Evolutionary conservation across 768 basidiomycete species (phyloP).

Genomic region (Suillus ampliporus): DNA sequence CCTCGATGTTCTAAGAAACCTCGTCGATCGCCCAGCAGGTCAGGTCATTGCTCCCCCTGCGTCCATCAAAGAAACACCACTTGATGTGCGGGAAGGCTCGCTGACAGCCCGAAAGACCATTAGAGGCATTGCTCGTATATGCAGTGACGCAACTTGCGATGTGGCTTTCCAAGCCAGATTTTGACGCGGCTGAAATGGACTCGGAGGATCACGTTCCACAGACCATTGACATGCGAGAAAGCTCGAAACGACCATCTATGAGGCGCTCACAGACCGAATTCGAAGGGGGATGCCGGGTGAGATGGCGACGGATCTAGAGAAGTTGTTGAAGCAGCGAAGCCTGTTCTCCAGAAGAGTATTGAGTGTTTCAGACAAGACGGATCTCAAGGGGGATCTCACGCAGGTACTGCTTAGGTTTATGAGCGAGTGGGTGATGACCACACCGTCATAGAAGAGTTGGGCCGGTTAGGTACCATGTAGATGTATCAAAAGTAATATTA

Average conservation of each 20-base stretch:
- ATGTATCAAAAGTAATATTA: conserved; percentile 19
- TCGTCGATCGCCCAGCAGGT: conserved; percentile 64
- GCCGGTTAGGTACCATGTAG: background rate
- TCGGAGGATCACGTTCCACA: conserved; percentile 44
- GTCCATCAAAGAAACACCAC: conserved; percentile 37
- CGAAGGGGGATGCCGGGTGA: conserved; percentile 82
- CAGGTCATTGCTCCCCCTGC: conserved; percentile 52
- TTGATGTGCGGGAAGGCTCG: conserved; percentile 62
- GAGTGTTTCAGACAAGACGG: conserved; percentile 46
- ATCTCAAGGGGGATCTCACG: conserved; percentile 57
- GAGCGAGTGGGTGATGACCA: conserved; percentile 59
- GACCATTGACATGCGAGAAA: conserved; percentile 23
- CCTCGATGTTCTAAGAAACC: conserved; percentile 72
- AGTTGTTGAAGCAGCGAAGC: conserved; percentile 69
- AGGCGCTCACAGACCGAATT: conserved; percentile 66
- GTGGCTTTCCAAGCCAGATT: conserved; percentile 78
- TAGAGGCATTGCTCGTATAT: conserved; percentile 74
- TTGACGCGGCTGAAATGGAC: conserved; percentile 50
- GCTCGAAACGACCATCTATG: conserved; percentile 47
- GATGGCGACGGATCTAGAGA: conserved; percentile 74
- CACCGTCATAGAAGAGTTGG: conserved; percentile 31
- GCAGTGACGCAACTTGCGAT: conserved; percentile 78
- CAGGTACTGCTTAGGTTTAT: conserved; percentile 67
- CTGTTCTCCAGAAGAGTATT: conserved; percentile 65
- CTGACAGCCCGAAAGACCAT: conserved; percentile 60